Base-by-base conservation (phyloP, 345 rosid genomes). In the Lepidium aucheri region DNA sequence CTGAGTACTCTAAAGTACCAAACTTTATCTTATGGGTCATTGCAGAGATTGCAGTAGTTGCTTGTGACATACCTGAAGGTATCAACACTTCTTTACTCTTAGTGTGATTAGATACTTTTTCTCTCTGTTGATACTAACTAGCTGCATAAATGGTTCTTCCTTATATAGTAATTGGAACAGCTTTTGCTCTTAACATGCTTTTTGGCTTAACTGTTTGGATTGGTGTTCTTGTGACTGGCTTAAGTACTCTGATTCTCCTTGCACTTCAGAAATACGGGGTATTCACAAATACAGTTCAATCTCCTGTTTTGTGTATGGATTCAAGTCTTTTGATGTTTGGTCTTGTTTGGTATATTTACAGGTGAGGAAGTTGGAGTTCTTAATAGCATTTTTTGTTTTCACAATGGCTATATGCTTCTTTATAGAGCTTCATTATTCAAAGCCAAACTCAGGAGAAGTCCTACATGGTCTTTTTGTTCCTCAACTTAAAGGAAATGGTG, bases 31-130 rank as follows among this genome's bases (percentile, higher is more conserved):
- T 90, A 57, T 90, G 97, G 97, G 72, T 88, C 67, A 85, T 88
- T 16, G 97, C 99, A 14, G 99, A 93, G 76, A 85, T 88, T 28
- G 83, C 97, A 36, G 78, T 93, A 22, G 96, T 93, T 7, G 99
- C 99, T 46, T 93, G 96, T 79, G 99, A 90, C 82, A 93, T 93
- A 44, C 99, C 97, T 15, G 97, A 93, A 88, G 99, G 97, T 68
- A 62, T 67, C 50, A 39, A 32, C 49, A 15, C 9, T 61, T 69
- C 44, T 44, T 28, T 38, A 46, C 67, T 35, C 70, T 47, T 22
- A n/a, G 18, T 28, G 71, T 71, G 15, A 13, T 15, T 44, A 8
- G 6, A 1, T 17, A 14, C 4, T 3, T 20, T 18, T 18, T 30
- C 13, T 60, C 9, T 68, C 54, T 30, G 30, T 22, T 28, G 12